Evolutionary conservation across 257 asterid genomes (phyloP), one percentile per base, ranked within the genome.

Genomic region (Penstemon newberryi): DNA sequence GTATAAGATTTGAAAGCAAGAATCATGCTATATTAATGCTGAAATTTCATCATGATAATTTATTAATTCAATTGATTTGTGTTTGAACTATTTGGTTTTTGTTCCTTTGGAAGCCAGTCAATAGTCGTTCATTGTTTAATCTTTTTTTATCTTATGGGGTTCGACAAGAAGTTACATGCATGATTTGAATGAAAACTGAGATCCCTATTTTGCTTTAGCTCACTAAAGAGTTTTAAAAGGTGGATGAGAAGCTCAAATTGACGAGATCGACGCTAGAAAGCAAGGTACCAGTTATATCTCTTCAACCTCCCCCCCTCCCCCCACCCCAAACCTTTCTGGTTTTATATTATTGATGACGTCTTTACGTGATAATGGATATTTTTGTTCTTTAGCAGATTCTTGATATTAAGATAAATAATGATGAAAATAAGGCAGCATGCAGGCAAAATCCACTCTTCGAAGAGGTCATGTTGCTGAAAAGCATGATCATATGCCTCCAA

Each of bases 401-500:
- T 79, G 99, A 93, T 73, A 88, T 88, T 78, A 93, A 93, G 86
- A 88, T 86, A 87, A 86, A 88, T 45, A 93, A 87, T 75, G 99
- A 90, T 81, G 99, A 93, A 57, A 93, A 93, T 84, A 93, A 84
- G 92, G 92, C 98, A 93, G 73, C 90, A 90, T 85, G 98, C 98
- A 11, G n/a, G 99, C 99, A 53, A 97, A 93, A 79, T 97, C 97
- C 67, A 93, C 97, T 58, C 96, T 93, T 79, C 86, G 99, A 33
- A 85, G 99, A 78, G 99, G 90, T 69, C 99, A 93, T 74, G 89
- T 91, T 75, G 96, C 96, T 73, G 95, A 93, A 74, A 93, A 90
- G 76, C 97, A 93, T 66, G 99, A 93, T 74, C 96, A 93, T 71
- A 93, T 93, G 96, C 97, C 99, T 79, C 99, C 99, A 8, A 90